Evolutionary conservation across 2,329 filamentous ascomycete species (phyloP), one percentile per base, ranked within the genome.

Genomic region (Sarocladium oryzae): DNA sequence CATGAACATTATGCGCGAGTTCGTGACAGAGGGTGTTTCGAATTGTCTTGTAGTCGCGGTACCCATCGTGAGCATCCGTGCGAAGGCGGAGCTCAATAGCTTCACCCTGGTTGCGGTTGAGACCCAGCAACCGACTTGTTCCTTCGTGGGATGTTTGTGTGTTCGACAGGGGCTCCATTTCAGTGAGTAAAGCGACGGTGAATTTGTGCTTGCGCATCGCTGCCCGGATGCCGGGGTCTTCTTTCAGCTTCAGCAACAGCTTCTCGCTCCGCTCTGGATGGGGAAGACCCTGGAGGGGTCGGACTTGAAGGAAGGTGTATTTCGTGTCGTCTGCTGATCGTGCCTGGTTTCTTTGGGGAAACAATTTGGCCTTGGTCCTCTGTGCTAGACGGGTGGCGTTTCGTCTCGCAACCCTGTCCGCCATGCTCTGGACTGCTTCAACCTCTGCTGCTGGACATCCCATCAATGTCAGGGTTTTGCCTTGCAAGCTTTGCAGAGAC

Each of bases 21-120:
- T 99, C 93, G 70, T 99, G 93, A 63, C 92, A 97, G 11, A 99
- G 74, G 41, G 93, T 97, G 59, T 88, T 88, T 49, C 93, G 81
- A 46, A 99, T 95, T 0, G 86, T 91, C 60, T 86, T 85, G 70
- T 97, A 99, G 64, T 96, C 89, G 33, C 93, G 75, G 62, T 96
- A 97, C 1, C 93, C 93, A 65, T 96, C 90, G 64, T 93, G 89
- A 2, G 88, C 88, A 69, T 99, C 93, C 1, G 93, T 97, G n/a
- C 93, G 76, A 32, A 99, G 70, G 0, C 93, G 76, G 55, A 99
- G 69, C 74, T 97, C 91, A 52, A 99, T 96, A 1, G 89, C 88
- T 66, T 96, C 86, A 54, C 93, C 93, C 2, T 76, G 69, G 63
- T 97, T 96, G 10, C 89, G 76, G 64, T 99, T 99, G 36, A 97